Conservation (phyloP, 192 early-diverging fungal genomes). For the Diversispora epigaea region DNA sequence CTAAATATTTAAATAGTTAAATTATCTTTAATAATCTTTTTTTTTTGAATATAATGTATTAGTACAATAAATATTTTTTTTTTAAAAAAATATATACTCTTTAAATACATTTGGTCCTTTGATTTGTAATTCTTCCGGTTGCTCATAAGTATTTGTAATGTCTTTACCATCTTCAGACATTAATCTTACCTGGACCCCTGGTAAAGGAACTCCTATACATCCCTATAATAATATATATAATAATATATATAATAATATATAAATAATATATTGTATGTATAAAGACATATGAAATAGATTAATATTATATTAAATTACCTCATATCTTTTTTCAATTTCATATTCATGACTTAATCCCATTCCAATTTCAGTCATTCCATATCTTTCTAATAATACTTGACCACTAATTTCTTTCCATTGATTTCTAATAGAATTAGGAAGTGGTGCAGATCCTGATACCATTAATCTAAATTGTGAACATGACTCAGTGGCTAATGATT, state of each 20-base stretch:
- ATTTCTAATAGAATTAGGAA: constrained; percentile 68
- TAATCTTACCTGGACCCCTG: constrained; percentile 62
- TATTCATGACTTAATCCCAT: constrained; percentile 79
- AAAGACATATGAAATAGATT: background rate
- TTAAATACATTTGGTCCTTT: constrained; percentile 74
- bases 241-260: background rate
- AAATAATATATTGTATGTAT: background rate
- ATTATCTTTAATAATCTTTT: background rate
- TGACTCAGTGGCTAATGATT: constrained; percentile 43
- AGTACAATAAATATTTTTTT: background rate
- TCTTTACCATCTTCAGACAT: constrained; percentile 50
- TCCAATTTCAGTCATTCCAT: constrained; percentile 89
- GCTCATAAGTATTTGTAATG: constrained; percentile 49
- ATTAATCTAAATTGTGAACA: constrained; percentile 73
- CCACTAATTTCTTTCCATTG: constrained; percentile 72
- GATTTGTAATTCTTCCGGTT: constrained; percentile 71
- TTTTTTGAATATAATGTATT: background rate
- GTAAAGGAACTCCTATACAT: constrained; percentile 75
- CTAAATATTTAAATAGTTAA: constrained; percentile 16
- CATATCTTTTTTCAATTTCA: constrained; percentile 37
- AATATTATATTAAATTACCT: constrained; percentile 28
- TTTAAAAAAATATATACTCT: constrained; percentile 44
- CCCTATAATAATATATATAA: constrained; percentile 42
- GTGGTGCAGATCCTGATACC: constrained; percentile 73
- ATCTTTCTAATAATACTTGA: constrained; percentile 75